These are phyloP conservation scores for Ophiocordyceps camponoti-saundersi DNA, from an alignment of 2,329 filamentous ascomycete species.

Conservation along the genomic window DNA sequence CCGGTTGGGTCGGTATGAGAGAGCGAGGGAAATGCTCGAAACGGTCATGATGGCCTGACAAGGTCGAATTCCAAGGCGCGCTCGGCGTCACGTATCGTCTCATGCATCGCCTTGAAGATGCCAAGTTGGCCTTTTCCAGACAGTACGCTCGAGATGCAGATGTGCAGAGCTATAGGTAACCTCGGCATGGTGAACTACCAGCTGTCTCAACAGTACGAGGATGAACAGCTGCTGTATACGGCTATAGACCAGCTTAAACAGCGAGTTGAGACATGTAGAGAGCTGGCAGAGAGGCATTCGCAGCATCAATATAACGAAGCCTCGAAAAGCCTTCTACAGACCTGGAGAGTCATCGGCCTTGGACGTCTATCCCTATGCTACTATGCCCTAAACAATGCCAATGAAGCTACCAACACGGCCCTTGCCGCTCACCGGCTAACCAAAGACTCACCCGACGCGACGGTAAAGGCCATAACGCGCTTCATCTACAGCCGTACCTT, in stretches of 20 bases:
- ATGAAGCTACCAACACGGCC: conserved; percentile 8
- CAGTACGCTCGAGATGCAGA: conserved; percentile 10
- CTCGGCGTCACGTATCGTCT: conserved; percentile 16
- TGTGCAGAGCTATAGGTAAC: conserved; percentile 17
- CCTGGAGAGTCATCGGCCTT: conserved; percentile 13
- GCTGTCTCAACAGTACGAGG: conserved; percentile 7
- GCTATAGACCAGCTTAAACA: conserved; percentile 11
- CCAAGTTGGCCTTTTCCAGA: conserved; percentile 8
- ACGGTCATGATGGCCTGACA: conserved; percentile 5
- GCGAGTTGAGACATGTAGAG: conserved; percentile 8
- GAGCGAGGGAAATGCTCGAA: conserved; percentile 9
- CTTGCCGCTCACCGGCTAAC: conserved; percentile 4
- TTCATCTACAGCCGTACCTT: conserved; percentile 16
- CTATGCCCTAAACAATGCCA: conserved; percentile 6
- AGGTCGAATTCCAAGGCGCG: conserved; percentile 11
- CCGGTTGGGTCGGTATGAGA: conserved; percentile 12
- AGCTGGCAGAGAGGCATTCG: not conserved
- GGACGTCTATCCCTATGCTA: conserved; percentile 17
- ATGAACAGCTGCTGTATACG: conserved; percentile 7
- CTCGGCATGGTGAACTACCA: conserved; percentile 19
- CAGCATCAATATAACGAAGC: not conserved
- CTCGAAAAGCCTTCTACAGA: not conserved
- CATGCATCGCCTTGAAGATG: conserved; percentile 11
- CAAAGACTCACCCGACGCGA: conserved; percentile 7
- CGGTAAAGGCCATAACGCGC: conserved; percentile 12